Base-by-base conservation (phyloP, 2,329 filamentous ascomycete genomes). In the Mycosphaerella sp. region DNA sequence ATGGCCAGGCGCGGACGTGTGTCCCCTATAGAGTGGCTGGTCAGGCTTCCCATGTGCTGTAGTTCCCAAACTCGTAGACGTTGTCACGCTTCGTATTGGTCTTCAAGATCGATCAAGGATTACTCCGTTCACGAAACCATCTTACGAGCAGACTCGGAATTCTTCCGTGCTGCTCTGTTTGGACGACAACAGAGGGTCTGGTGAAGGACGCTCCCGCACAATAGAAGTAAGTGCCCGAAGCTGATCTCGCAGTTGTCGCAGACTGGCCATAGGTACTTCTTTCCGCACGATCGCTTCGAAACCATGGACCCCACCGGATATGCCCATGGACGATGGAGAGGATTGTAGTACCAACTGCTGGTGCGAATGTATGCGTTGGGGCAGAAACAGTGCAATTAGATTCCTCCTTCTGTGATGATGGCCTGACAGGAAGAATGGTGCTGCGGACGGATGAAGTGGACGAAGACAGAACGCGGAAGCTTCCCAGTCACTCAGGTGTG, bases 341-440 rank as follows among this genome's bases (percentile, higher is more conserved):
- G 14, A 17, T 17, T 17, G 14, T 17, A 62, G 21, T 62, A 59
- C 40, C 14, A 54, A 8, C 54, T 55, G 12, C 55, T 62, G 12
- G 59, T 58, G 6, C 32, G 45, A 12, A 36, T 62, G 44, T 62
- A 58, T 39, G 47, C 38, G 21, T 63, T 62, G 29, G 61, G 59
- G 9, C 58, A 63, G 42, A 63, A 60, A 21, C 21, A 43, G 48
- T 62, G 41, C 59, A 60, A 48, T 53, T 53, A 11, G 53, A 59
- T 34, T 17, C 14, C 14, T 39, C 32, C 4, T 62, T 63, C 29
- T 57, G 54, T 34, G 59, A 62, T 45, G 49, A 52, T 29, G 49
- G 61, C n/a, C 31, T 63, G 26, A 59, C 61, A 36, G 59, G 56
- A 1, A 62, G 56, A 2, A 62, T 62, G 59, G 58, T 51, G 3